A percentile compares a stretch with the other conserved stretches of the same genome.
phyloP scores from a whole-genome alignment of 2,329 filamentous ascomycete species.

The Fusarium cyanostomum region DNA sequence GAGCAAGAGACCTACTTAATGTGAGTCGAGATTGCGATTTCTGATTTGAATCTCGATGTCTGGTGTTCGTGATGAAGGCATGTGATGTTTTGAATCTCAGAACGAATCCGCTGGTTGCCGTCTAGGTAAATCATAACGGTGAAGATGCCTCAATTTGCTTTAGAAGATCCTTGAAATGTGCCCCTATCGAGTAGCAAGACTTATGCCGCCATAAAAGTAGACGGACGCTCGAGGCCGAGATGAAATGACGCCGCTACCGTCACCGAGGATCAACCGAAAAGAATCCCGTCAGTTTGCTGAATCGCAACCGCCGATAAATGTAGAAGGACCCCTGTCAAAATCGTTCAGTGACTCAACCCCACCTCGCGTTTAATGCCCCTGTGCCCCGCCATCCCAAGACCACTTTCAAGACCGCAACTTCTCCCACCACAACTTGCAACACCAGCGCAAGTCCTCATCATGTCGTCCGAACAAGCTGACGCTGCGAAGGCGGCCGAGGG shows the following conservation, averaged over 20 bases:
- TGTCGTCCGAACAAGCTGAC: conserved; percentile 52
- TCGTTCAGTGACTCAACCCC: conserved; percentile 49
- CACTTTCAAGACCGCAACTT: conserved; percentile 39
- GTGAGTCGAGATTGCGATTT: conserved; percentile 12
- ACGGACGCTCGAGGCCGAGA: background rate
- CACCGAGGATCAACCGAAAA: conserved; percentile 11
- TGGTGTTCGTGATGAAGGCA: background rate
- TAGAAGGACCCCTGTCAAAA: conserved; percentile 8
- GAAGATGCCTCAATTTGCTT: background rate
- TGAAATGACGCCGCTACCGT: background rate
- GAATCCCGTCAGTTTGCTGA: too few relatives aligned
- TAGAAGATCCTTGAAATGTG: background rate
- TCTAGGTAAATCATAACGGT: background rate
- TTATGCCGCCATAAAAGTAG: background rate
- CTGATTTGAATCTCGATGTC: background rate
- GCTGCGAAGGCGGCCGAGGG: conserved; percentile 48
- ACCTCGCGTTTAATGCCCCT: conserved; percentile 47
- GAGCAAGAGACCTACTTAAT: background rate
- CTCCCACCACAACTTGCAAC: conserved; percentile 39
- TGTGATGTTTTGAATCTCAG: background rate
- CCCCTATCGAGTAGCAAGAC: background rate
- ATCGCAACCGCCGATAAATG: background rate
- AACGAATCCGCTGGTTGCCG: background rate
- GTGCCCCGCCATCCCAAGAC: conserved; percentile 43
- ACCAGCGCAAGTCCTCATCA: conserved; percentile 39